A percentile compares a stretch with the other conserved stretches of the same genome.
Conservation (phyloP, 2,329 filamentous ascomycete species). For the Claviceps monticola region DNA sequence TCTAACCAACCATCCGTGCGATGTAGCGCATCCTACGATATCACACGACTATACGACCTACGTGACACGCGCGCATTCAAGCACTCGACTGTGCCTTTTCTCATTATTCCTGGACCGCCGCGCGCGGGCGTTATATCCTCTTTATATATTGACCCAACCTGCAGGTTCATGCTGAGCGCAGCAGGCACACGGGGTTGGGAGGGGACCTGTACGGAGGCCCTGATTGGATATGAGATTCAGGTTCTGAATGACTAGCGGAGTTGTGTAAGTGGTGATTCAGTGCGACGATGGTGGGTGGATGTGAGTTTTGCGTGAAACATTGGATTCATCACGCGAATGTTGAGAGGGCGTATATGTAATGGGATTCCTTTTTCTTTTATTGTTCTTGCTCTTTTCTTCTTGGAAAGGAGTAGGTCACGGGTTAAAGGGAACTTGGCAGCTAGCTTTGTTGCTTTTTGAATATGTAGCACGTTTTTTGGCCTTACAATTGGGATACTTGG, state of each 20-base stretch:
- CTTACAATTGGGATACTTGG: no score
- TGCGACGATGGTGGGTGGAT: no score
- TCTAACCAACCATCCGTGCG: neutral
- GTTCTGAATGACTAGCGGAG: constrained; percentile 11
- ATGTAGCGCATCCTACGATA: constrained; percentile 73
- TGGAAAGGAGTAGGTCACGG: no score
- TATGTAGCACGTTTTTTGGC: no score
- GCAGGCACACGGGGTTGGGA: constrained; percentile 94
- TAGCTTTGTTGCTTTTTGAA: no score
- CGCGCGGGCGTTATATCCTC: constrained; percentile 77
- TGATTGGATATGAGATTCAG: constrained; percentile 85
- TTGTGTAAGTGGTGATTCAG: neutral
- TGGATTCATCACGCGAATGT: no score
- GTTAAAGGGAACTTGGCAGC: no score
- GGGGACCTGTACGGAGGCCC: constrained; percentile 72
- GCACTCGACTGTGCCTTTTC: constrained; percentile 75
- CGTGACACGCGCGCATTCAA: constrained; percentile 49
- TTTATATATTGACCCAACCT: constrained; percentile 76
- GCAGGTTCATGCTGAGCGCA: constrained; percentile 80
- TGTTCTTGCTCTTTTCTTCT: no score
- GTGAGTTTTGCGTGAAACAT: no score
- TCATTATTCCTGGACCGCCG: constrained; percentile 83
- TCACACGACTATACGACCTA: constrained; percentile 83
- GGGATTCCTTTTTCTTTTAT: no score
- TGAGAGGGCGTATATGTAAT: no score